A percentile compares a stretch with the other conserved stretches of the same genome.
These are phyloP conservation scores for Asterionellopsis glacialis DNA, from an alignment of 108 stramenopile species.

Conservation along the genomic window DNA sequence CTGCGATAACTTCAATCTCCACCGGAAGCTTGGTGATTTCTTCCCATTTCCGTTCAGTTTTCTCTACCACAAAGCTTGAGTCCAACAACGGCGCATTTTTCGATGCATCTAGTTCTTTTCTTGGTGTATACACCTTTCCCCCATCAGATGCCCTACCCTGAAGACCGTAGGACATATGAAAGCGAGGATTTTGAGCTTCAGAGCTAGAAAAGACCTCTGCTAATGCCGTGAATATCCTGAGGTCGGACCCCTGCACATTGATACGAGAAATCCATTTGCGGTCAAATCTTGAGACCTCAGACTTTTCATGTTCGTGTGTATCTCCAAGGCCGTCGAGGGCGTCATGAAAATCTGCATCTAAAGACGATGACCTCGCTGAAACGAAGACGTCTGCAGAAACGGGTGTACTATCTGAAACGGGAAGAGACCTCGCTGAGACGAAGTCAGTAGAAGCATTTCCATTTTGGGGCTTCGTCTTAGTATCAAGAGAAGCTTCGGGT, in stretches of 20 bases:
- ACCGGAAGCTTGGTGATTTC: slow-evolving; percentile 49
- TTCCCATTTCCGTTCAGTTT: slow-evolving; percentile 32
- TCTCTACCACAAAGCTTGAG: no score
- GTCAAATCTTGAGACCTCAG: not conserved
- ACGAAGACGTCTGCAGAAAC: not conserved
- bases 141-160: slow-evolving; percentile 33
- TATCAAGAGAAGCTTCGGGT: no score
- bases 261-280: slow-evolving; percentile 12
- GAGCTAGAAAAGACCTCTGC: slow-evolving; percentile 1
- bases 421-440: no score
- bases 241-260: slow-evolving; percentile 15
- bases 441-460: no score
- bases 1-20: slow-evolving; percentile 42
- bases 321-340: no score
- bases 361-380: no score
- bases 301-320: no score
- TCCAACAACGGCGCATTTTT: no score
- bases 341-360: no score
- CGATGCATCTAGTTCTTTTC: slow-evolving; percentile 6
- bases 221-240: slow-evolving; percentile 36
- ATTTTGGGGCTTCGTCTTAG: no score
- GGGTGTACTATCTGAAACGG: no score
- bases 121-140: slow-evolving; percentile 33
- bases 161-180: slow-evolving; percentile 24
- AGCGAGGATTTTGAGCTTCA: slow-evolving; percentile 19